Conservation (phyloP, 768 basidiomycete genomes). For the Sistotremastrum suecicum region DNA sequence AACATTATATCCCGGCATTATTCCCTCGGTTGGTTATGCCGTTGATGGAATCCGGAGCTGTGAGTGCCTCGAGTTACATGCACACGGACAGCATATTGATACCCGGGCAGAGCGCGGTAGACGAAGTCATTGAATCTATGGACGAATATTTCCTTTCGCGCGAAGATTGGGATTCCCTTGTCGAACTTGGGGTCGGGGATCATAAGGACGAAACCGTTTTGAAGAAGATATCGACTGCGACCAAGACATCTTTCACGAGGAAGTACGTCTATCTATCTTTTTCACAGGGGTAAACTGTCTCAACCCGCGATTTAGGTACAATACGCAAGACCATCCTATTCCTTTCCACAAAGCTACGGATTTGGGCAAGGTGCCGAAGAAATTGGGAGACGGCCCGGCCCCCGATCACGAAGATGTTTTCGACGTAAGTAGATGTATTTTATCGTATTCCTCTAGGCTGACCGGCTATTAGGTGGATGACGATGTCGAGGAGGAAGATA, state of each 20-base stretch:
- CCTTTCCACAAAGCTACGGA: slow-evolving; percentile 86
- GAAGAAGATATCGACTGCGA: slow-evolving; percentile 71
- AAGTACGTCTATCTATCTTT: slow-evolving; percentile 37
- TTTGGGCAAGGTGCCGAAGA: slow-evolving; percentile 68
- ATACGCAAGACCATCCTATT: slow-evolving; percentile 79
- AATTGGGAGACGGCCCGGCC: slow-evolving; percentile 52
- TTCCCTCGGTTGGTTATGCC: slow-evolving; percentile 72
- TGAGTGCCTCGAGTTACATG: slow-evolving; percentile 26
- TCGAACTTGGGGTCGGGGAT: slow-evolving; percentile 83
- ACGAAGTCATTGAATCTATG: slow-evolving; percentile 76
- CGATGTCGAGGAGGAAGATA: slow-evolving; percentile 22
- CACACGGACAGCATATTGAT: not conserved
- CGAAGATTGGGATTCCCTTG: slow-evolving; percentile 94
- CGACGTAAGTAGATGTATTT: slow-evolving; percentile 37
- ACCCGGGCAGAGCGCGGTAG: slow-evolving; percentile 49
- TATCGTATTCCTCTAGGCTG: not conserved
- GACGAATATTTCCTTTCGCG: slow-evolving; percentile 87
- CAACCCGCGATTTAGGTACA: slow-evolving; percentile 49
- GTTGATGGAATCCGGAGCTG: slow-evolving; percentile 56
- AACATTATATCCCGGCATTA: slow-evolving; percentile 83
- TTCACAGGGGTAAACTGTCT: not conserved
- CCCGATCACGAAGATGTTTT: slow-evolving; percentile 91
- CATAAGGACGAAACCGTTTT: slow-evolving; percentile 58
- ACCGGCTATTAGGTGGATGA: slow-evolving; percentile 26
- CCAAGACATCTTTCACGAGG: slow-evolving; percentile 75